These are phyloP conservation scores for Botrytis tulipae DNA, from an alignment of 2,329 filamentous ascomycete species.

Conservation along the genomic window DNA sequence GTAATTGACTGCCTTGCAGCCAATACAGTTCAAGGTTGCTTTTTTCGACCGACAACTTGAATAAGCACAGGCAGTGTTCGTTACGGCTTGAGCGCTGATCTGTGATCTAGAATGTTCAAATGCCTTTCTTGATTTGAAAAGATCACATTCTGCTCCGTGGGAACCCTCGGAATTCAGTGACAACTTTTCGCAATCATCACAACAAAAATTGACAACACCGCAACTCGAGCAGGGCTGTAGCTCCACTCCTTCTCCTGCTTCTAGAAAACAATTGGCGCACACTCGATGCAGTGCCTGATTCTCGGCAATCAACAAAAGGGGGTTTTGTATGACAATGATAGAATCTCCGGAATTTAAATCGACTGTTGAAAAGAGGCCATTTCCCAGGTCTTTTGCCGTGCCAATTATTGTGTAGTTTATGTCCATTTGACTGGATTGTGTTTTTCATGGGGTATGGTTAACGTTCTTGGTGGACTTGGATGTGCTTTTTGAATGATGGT, in stretches of 20 bases:
- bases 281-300: conserved; percentile 32
- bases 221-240: conserved; percentile 51
- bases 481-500: neutral
- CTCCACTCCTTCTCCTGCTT: conserved; percentile 20
- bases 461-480: neutral
- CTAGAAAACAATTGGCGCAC: conserved; percentile 33
- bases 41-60: neutral
- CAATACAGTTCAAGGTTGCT: conserved; percentile 45
- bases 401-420: conserved; percentile 25
- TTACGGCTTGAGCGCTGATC: neutral
- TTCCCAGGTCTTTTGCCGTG: conserved; percentile 24
- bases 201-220: conserved; percentile 55
- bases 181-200: conserved; percentile 50
- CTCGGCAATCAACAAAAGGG: conserved; percentile 35
- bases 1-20: conserved; percentile 54
- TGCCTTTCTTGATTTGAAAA: conserved; percentile 36
- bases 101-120: neutral
- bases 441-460: neutral
- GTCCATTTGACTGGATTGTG: conserved; percentile 14
- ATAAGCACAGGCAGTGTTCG: neutral
- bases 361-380: conserved; percentile 30
- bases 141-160: conserved; percentile 55
- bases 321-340: conserved; percentile 29
- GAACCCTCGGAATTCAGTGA: conserved; percentile 48
- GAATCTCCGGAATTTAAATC: conserved; percentile 26